Evolutionary conservation across 495 filamentous ascomycete genomes (phyloP), one percentile per base, ranked within the genome.

Genomic region (Podospora conica): DNA sequence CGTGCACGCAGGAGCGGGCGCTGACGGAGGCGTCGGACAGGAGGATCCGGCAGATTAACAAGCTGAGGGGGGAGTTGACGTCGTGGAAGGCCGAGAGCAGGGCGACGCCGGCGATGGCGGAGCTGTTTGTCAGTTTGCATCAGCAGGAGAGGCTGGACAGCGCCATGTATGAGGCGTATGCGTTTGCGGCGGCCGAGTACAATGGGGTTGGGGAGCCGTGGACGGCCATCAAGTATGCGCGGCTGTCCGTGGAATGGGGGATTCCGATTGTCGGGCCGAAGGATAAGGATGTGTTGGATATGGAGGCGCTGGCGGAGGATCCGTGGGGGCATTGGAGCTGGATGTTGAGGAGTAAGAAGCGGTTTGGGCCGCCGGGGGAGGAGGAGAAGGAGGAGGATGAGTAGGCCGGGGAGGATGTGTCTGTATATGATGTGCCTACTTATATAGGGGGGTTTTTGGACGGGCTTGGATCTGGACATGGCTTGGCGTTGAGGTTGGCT

Each of bases 111-210:
- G 61, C 71, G 60, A 75, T 79, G 70, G 78, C 77, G 3, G 76
- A 79, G 68, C 62, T 75, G 58, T 22, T 80, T 8, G 68, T 78
- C 53, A 72, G 71, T 9, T 55, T 81, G 56, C 76, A 75, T 55
- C 67, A 79, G 65, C 70, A 75, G 63, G 79, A 82, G 64, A 64
- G 72, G 48, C 68, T 81, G 29, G 68, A 75, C 53, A 72, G 72
- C 12, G 65, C 61, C 5, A 58, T 79, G 40, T 71, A 77, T 62
- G 76, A 80, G 65, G 78, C 75, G 6, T 79, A 78, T 60, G 65
- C 72, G 9, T 66, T 74, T 15, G 77, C 77, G 31, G 78, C 77
- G 24, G 64, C 76, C 21, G 78, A 79, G 69, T 79, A 73, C 48
- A 79, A 74, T 55, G 78, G 72, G 6, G 63, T 67, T 1, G 78